phyloP scores from a whole-genome alignment of 1,284 basidiomycete species.

The Cutaneotrichosporon arboriforme region DNA sequence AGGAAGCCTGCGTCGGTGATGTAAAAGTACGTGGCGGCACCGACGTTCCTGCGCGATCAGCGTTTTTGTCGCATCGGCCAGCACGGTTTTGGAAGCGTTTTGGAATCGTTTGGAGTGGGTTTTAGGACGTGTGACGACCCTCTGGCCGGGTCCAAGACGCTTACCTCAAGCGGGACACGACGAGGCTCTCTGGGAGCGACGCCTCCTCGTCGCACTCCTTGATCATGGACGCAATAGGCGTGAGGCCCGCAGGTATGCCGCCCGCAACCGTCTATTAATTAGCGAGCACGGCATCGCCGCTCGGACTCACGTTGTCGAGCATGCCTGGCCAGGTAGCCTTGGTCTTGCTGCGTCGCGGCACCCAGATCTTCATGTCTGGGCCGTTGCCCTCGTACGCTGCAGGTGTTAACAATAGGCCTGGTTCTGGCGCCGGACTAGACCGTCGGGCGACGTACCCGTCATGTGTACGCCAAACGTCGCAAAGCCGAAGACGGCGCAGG shows the following conservation, averaged over 20 bases:
- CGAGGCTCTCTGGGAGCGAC: conserved; percentile 61
- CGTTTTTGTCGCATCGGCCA: too few relatives aligned
- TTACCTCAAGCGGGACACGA: conserved; percentile 56
- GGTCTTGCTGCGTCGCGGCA: conserved; percentile 73
- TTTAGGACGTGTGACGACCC: too few relatives aligned
- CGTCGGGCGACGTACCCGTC: conserved; percentile 28
- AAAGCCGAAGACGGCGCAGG: conserved; percentile 76
- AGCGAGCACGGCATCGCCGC: background rate
- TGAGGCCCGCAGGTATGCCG: conserved; percentile 62
- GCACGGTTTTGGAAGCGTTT: background rate
- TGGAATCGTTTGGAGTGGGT: too few relatives aligned
- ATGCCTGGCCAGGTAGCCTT: conserved; percentile 69
- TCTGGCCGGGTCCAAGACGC: too few relatives aligned
- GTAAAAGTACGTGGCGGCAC: conserved; percentile 50
- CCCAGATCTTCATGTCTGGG: conserved; percentile 64
- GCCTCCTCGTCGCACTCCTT: conserved; percentile 95
- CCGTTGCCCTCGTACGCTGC: conserved; percentile 42
- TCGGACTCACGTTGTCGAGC: conserved; percentile 17
- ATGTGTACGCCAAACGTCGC: conserved; percentile 64
- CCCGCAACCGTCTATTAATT: conserved; percentile 51
- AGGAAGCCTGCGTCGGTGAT: conserved; percentile 68
- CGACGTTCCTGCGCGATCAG: conserved; percentile 27
- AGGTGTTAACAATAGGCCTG: too few relatives aligned
- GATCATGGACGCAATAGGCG: conserved; percentile 67
- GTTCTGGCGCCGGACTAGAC: too few relatives aligned